A percentile compares a stretch with the other conserved stretches of the same genome.
Evolutionary conservation across 495 filamentous ascomycete species (phyloP).

Genomic region (Penicillium angulare): DNA sequence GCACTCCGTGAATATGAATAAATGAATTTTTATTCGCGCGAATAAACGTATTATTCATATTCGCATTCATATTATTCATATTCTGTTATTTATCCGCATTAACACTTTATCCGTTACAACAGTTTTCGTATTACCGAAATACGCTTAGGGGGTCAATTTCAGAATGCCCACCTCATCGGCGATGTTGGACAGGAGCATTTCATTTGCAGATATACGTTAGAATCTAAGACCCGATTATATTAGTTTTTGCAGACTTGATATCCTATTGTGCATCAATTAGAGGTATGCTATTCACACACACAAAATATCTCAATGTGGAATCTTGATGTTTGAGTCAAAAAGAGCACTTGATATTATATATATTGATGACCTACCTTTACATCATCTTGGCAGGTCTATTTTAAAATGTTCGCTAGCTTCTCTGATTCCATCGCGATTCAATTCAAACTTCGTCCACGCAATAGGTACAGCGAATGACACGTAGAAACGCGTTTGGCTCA

Average conservation of each 20-base stretch:
- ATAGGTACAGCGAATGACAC: conserved; percentile 1
- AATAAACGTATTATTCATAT: conserved; percentile 14
- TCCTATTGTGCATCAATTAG: neutral
- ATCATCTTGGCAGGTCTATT: conserved; percentile 2
- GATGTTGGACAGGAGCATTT: conserved; percentile 2
- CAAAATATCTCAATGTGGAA: neutral
- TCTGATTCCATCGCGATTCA: conserved; percentile 1
- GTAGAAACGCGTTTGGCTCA: conserved; percentile 10
- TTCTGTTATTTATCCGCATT: conserved; percentile 20
- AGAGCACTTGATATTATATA: conserved; percentile 4
- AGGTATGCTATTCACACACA: neutral
- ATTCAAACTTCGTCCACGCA: conserved; percentile 2
- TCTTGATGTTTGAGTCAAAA: neutral
- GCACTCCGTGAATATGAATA: too few species aligned
- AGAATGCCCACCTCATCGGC: conserved; percentile 7
- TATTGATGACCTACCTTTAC: neutral
- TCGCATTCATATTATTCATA: conserved; percentile 16
- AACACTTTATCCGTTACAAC: conserved; percentile 9
- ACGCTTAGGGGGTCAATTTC: conserved; percentile 4
- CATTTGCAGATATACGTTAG: neutral
- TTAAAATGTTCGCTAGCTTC: conserved; percentile 1
- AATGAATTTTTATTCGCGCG: too few species aligned
- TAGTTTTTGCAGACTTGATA: neutral
- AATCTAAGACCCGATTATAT: neutral
- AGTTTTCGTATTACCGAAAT: conserved; percentile 15